Conservation (phyloP, 345 rosid species). For the Limnanthes douglasii region DNA sequence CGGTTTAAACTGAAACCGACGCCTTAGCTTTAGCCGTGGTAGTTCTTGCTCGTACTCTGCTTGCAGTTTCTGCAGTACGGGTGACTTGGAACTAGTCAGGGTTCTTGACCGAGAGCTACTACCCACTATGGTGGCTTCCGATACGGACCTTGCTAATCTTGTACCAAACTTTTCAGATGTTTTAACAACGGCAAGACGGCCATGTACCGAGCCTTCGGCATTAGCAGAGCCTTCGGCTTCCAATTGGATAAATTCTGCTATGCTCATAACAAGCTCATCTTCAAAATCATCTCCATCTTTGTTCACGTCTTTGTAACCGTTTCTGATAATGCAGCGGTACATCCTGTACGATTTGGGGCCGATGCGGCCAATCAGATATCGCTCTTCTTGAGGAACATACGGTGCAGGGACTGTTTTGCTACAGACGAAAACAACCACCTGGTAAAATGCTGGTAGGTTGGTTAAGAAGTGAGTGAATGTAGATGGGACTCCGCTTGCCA, state of each 20-base stretch:
- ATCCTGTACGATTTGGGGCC: slow-evolving; percentile 87
- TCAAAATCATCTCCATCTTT: slow-evolving; percentile 60
- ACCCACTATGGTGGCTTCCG: slow-evolving; percentile 19
- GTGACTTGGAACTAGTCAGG: slow-evolving; percentile 50
- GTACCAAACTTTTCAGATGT: slow-evolving; percentile 71
- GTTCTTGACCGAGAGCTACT: slow-evolving; percentile 25
- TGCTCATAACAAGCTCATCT: slow-evolving; percentile 70
- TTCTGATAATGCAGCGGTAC: slow-evolving; percentile 81
- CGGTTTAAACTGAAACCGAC: slow-evolving; percentile 40
- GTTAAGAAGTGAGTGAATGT: slow-evolving; percentile 73
- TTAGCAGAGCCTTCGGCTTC: slow-evolving; percentile 57
- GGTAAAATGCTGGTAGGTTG: slow-evolving; percentile 83
- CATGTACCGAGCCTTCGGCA: slow-evolving; percentile 37
- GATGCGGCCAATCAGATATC: slow-evolving; percentile 75
- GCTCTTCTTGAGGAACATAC: slow-evolving; percentile 58
- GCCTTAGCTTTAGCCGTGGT: slow-evolving; percentile 24
- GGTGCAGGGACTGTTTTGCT: slow-evolving; percentile 80
- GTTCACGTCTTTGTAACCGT: slow-evolving; percentile 76
- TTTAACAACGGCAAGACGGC: slow-evolving; percentile 65
- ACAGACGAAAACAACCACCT: slow-evolving; percentile 77
- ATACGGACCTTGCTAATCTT: slow-evolving; percentile 37
- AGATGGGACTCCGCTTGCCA: slow-evolving; percentile 68
- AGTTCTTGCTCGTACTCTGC: slow-evolving; percentile 54
- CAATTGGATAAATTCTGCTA: slow-evolving; percentile 86
- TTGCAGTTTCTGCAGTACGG: slow-evolving; percentile 33